Conservation (phyloP, 2,329 filamentous ascomycete genomes). For the Chaetomiaceae sp. region DNA sequence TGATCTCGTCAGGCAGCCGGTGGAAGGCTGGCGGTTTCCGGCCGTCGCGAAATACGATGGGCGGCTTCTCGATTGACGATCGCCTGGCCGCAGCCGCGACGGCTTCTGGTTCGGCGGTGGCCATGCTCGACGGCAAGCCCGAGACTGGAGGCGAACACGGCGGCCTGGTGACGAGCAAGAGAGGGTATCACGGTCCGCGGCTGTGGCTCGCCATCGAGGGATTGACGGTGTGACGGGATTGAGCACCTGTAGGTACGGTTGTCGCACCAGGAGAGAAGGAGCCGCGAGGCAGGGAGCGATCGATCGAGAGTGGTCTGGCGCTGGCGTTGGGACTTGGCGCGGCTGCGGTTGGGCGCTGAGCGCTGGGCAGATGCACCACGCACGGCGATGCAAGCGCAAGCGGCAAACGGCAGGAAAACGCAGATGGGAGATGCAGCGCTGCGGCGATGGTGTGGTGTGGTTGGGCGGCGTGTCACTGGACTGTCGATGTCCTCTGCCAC, state of each 20-base stretch:
- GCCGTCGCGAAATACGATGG: slow-evolving; percentile 24
- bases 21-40: slow-evolving; percentile 41
- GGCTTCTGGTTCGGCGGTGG: slow-evolving; percentile 15
- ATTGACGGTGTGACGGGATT: slow-evolving; percentile 2
- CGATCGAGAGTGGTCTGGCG: neutral
- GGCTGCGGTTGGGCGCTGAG: neutral
- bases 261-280: neutral
- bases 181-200: slow-evolving; percentile 16
- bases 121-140: slow-evolving; percentile 17
- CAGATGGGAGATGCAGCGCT: neutral
- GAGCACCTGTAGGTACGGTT: neutral
- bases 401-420: slow-evolving; percentile 1
- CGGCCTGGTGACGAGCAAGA: slow-evolving; percentile 10
- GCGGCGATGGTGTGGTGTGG: neutral
- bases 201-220: slow-evolving; percentile 15
- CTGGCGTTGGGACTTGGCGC: slow-evolving; percentile 2
- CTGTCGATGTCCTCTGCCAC: too few species aligned
- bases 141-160: slow-evolving; percentile 11
- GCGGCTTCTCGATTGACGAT: slow-evolving; percentile 32
- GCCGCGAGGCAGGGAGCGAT: neutral
- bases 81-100: slow-evolving; percentile 18
- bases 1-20: slow-evolving; percentile 61
- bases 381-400: slow-evolving; percentile 3
- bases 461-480: neutral
- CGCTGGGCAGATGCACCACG: neutral